Evolutionary conservation across 768 basidiomycete species (phyloP), one percentile per base, ranked within the genome.

Genomic region (Auricularia cornea): DNA sequence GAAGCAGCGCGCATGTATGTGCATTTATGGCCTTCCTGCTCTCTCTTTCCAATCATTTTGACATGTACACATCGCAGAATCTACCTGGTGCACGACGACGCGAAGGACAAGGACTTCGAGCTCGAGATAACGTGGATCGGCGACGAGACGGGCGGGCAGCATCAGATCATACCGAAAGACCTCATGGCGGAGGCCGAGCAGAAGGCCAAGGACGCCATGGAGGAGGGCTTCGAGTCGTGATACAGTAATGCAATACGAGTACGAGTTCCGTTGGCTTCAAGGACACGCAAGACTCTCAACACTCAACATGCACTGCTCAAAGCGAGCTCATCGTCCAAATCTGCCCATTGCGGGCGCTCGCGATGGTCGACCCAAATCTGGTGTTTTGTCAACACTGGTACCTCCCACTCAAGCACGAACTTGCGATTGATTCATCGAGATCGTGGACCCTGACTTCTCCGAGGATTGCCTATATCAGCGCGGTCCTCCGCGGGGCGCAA

Each of bases 71-170:
- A 20, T 52, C 56, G 31, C 72, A 99, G 96, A 72, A 96, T 98
- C 72, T 94, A 99, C 76, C 84, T 93, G 44, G 94, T 97, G 18
- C 97, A 99, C 71, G 96, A 98, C 66, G 97, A 98, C 72, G 87
- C 91, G 65, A 97, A 98, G 75, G 95, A 98, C 78, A 98, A 98
- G 72, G 92, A 95, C 59, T 98, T 99, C 67, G 97, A 98, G 72
- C 84, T 99, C 30, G 97, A 99, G 76, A 85, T 99, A 83, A 91
- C 94, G 38, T 99, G 97, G 97, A 87, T 98, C 64, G 86, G 94
- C 41, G 81, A 85, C 35, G 92, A 96, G 76, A 91, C 89, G 33
- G 84, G 86, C 32, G 85, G 86, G 61, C 73, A 87, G 59, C 94
- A 98, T 75, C 80, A 84, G 29, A 83, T 86, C 29, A 92, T 99